Conservation (phyloP, 2,329 filamentous ascomycete species). For the Aureobasidium mangrovei region DNA sequence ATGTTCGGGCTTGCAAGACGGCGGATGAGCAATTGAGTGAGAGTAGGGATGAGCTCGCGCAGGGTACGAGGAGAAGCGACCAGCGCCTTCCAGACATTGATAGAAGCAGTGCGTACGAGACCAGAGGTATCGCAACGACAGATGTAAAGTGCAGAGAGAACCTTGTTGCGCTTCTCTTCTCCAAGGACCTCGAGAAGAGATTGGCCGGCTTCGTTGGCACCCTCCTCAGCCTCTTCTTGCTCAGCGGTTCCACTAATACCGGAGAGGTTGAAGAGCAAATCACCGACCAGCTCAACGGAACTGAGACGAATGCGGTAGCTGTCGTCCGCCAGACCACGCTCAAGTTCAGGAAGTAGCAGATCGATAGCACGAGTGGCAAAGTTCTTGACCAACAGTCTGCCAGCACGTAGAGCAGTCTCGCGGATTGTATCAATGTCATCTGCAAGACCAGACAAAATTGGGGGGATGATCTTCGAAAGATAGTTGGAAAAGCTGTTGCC, state of each 20-base stretch:
- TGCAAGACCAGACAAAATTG: slow-evolving; percentile 86
- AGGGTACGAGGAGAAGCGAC: slow-evolving; percentile 86
- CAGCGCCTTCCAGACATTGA: slow-evolving; percentile 93
- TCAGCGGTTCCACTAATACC: slow-evolving; percentile 77
- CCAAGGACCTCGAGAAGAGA: slow-evolving; percentile 92
- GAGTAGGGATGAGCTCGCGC: slow-evolving; percentile 88
- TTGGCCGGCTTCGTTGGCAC: slow-evolving; percentile 75
- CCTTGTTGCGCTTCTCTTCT: slow-evolving; percentile 93
- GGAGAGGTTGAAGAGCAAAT: slow-evolving; percentile 93
- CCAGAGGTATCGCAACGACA: slow-evolving; percentile 95
- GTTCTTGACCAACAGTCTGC: slow-evolving; percentile 93
- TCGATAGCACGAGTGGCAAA: slow-evolving; percentile 94
- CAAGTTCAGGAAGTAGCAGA: slow-evolving; percentile 83
- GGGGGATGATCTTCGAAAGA: slow-evolving; percentile 87
- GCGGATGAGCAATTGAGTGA: slow-evolving; percentile 89
- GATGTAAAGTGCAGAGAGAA: slow-evolving; percentile 93
- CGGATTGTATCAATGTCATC: slow-evolving; percentile 95
- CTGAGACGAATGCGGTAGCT: slow-evolving; percentile 96
- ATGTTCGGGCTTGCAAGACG: slow-evolving; percentile 91
- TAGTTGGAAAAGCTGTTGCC: slow-evolving; percentile 98
- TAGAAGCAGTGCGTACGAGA: slow-evolving; percentile 78
- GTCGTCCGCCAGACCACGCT: slow-evolving; percentile 93
- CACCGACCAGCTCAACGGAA: slow-evolving; percentile 93
- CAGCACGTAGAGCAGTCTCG: slow-evolving; percentile 90
- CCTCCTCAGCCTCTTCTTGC: slow-evolving; percentile 69